Base-by-base conservation (phyloP, 2,329 filamentous ascomycete species). In the Tolypocladium ovalisporum region DNA sequence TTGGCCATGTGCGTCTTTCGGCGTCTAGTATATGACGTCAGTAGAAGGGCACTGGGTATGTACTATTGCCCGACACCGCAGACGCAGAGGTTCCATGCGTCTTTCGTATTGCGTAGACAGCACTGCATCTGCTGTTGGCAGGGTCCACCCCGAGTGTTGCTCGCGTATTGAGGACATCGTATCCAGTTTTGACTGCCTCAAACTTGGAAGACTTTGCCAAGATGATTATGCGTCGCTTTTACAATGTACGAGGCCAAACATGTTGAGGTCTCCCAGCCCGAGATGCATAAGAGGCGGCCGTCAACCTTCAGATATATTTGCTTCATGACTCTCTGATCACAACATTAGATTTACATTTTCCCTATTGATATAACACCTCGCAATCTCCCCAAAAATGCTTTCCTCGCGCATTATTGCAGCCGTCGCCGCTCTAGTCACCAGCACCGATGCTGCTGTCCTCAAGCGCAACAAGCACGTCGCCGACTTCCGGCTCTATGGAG, bases 401-500 rank as follows among this genome's bases (percentile, higher is more conserved):
- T 57, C 59, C 55, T 54, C 56, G 9, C 22, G 19, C 47, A 42
- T 58, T 24, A 2, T 63, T 54, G 44, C 56, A n/a, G 54, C 58
- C 35, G 56, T 56, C 35, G 37, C 54, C 13, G 57, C 59, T 24
- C 57, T 66, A 13, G 57, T 58, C 37, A 54, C 57, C 22, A 54
- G 57, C 40, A 47, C 59, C 54, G 55, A 53, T 7, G 62, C 60
- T 40, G 60, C 62, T 13, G 54, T 60, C 47, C 49, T 62, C 56
- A 47, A 60, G 10, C 58, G 63, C 36, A 62, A 62, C 54, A 59
- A 59, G n/a, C 61, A 67, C 49, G 61, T 67, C n/a, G 60, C 59
- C 44, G 62, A 67, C 52, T 66, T 67, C 51, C 65, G 65, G 19
- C 49, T 65, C 39, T 67, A 57, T 35, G 58, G 62, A 17, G 60